Evolutionary conservation across 2,329 filamentous ascomycete species (phyloP), one percentile per base, ranked within the genome.

Genomic region (Didymella keratinophila): DNA sequence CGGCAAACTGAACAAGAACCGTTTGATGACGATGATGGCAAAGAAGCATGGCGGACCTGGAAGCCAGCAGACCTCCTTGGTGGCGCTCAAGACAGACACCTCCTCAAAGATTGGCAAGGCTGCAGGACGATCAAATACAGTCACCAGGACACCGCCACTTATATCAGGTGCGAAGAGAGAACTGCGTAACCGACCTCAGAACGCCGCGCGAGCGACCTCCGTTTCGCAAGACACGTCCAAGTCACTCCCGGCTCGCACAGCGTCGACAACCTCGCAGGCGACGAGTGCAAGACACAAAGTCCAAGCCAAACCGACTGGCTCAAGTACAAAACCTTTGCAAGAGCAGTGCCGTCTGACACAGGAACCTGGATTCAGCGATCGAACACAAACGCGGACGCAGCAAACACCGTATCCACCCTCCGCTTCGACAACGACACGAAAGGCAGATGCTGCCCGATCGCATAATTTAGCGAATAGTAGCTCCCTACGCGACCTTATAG

Each of bases 21-120:
- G 46, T 4, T n/a, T 56, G n/a, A 41, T n/a, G 11, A 41, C 16
- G 23, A 4, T 56, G 21, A 12, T 51, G 32, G 46, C 39, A 8
- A 50, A 41, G 32, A 56, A 46, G 34, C 41, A 46, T 7, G 34
- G 39, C 2, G 18, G 8, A 18, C 4, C 14, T 6, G 41, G 4
- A 25, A 14, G 7, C 11, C 14, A n/a, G 5, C 6, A 36, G 32
- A 3, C 32, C 16, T 36, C 32, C 16, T n/a, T 16, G 16, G 16
- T 9, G 6, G 16, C 7, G 14, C 32, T n/a, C 16, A 8, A 36
- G 32, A 11, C 6, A n/a, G 32, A 9, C 16, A 7, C 5, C 7
- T 36, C 32, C 3, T n/a, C 16, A 36, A n/a, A 16, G 14, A n/a
- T 8, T n/a, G 32, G 16, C 32, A 36, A 36, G 16, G 32, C 7